Evolutionary conservation across 2,329 filamentous ascomycete species (phyloP).

Genomic region (Thielaviopsis ethacetica): DNA sequence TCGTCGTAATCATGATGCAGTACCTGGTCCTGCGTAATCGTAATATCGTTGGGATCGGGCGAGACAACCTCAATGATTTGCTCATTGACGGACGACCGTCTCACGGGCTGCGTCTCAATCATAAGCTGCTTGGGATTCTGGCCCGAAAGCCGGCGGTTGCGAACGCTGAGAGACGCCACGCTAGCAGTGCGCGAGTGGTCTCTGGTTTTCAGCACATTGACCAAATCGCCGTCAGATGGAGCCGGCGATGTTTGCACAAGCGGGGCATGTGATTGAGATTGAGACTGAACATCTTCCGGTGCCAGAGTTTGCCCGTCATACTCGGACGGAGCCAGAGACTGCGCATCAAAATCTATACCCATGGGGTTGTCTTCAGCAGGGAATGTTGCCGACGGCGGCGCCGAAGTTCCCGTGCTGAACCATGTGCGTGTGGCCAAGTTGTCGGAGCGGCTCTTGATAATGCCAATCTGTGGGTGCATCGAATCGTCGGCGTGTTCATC

Average conservation of each 20-base stretch:
- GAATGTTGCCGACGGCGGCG: conserved; percentile 7
- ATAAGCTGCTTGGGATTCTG: conserved; percentile 70
- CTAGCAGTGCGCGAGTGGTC: conserved; percentile 6
- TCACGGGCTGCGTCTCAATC: conserved; percentile 50
- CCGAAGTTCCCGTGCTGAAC: conserved; percentile 9
- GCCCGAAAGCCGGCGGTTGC: conserved; percentile 63
- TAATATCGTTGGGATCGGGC: neutral
- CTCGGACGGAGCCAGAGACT: neutral
- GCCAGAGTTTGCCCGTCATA: neutral
- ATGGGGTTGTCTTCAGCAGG: neutral
- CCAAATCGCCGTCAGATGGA: neutral
- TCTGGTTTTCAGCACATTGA: neutral
- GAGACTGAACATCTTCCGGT: neutral
- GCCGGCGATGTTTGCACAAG: neutral
- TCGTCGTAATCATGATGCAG: conserved; percentile 4
- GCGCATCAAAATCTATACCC: neutral
- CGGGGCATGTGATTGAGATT: neutral
- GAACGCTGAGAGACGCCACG: conserved; percentile 33
- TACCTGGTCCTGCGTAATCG: neutral
- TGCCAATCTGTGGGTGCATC: neutral
- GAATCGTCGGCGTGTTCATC: neutral
- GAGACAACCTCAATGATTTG: conserved; percentile 5
- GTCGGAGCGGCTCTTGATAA: neutral
- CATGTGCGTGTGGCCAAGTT: conserved; percentile 6
- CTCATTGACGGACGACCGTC: conserved; percentile 14